Percentiles rank a stretch among this genome's conserved stretches.
Evolutionary conservation across 106 monocot genomes (phyloP).

Genomic region (Dioscorea dumetorum): DNA sequence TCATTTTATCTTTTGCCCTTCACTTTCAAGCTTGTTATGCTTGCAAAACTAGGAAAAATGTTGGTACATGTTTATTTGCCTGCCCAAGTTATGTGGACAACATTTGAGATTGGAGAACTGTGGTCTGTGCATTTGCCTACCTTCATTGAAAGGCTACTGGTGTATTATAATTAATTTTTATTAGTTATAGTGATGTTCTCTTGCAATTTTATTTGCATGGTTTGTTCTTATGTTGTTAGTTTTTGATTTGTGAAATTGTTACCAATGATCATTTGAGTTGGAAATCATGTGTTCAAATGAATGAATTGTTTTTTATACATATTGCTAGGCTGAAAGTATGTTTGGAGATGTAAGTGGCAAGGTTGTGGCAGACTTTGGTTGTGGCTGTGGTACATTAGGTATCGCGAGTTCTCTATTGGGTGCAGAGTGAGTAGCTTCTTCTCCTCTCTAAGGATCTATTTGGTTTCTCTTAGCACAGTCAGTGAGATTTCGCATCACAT

Average conservation of each 20-base stretch:
- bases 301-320: background rate
- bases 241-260: background rate
- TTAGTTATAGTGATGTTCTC: background rate
- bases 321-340: constrained; percentile 69
- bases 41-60: too few relatives aligned
- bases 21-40: too few relatives aligned
- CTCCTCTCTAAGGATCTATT: background rate
- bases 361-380: constrained; percentile 90
- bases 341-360: constrained; percentile 84
- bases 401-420: constrained; percentile 78
- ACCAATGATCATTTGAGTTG: background rate
- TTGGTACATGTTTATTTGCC: too few relatives aligned
- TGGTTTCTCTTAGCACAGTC: background rate
- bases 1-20: too few relatives aligned
- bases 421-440: constrained; percentile 69
- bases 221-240: background rate
- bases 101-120: too few relatives aligned
- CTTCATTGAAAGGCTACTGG: too few relatives aligned
- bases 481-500: too few relatives aligned
- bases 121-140: too few relatives aligned
- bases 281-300: background rate
- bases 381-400: constrained; percentile 97
- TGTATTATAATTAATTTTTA: too few relatives aligned
- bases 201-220: background rate
- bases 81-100: too few relatives aligned